A percentile compares a stretch with the other conserved stretches of the same genome.
These are phyloP conservation scores for Tremella fuciformis DNA, from an alignment of 768 basidiomycete species.

Conservation along the genomic window DNA sequence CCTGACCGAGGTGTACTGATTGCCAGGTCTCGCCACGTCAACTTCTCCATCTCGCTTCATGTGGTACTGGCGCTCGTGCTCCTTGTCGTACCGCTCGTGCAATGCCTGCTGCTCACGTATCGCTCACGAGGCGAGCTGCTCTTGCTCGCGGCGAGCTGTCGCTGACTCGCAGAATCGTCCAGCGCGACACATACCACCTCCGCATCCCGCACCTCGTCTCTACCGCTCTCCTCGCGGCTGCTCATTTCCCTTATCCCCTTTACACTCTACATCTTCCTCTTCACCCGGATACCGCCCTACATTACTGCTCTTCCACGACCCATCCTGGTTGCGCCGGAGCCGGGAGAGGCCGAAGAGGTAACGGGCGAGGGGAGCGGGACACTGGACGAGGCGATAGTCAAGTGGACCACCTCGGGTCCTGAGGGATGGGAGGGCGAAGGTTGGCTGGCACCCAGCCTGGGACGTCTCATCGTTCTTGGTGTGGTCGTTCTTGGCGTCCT, in stretches of 20 bases:
- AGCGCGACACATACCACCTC: conserved; percentile 19
- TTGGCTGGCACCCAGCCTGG: conserved; percentile 48
- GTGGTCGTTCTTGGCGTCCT: conserved; percentile 41
- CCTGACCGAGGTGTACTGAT: conserved; percentile 2
- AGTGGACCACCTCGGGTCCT: conserved; percentile 26
- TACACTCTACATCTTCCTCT: conserved; percentile 47
- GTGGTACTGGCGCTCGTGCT: conserved; percentile 46
- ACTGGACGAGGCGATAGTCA: conserved; percentile 27
- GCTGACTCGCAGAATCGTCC: conserved; percentile 19
- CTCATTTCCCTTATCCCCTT: conserved; percentile 48
- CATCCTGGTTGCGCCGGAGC: conserved; percentile 9
- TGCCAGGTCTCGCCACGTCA: conserved; percentile 39
- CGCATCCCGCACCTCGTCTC: conserved; percentile 20
- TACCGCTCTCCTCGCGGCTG: conserved; percentile 36
- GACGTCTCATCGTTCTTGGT: conserved; percentile 47
- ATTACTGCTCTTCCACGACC: conserved; percentile 33
- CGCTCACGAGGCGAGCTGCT: conserved; percentile 38
- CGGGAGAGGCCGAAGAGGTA: conserved; percentile 10
- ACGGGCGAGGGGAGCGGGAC: not conserved
- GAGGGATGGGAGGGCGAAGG: conserved; percentile 43
- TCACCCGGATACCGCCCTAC: conserved; percentile 50
- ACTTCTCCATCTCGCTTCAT: conserved; percentile 48
- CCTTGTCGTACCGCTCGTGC: conserved; percentile 45
- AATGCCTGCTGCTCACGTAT: conserved; percentile 49
- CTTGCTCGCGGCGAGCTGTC: not conserved